phyloP scores from a whole-genome alignment of 768 basidiomycete genomes.

The Coprinopsis cinerea region DNA sequence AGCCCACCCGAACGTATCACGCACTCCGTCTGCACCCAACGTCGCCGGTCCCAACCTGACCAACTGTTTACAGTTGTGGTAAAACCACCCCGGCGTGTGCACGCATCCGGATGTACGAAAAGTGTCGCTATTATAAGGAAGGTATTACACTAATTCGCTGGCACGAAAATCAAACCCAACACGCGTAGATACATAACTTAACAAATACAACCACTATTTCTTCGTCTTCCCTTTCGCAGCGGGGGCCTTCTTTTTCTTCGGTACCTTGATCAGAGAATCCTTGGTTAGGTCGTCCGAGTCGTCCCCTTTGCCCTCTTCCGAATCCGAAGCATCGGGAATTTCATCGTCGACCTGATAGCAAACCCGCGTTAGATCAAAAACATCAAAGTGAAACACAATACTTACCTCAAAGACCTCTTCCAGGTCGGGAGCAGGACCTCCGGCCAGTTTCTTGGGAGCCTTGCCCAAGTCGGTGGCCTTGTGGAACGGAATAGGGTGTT shows the following conservation, averaged over 20 bases:
- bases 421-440: slow-evolving; percentile 72
- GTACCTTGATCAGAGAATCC: slow-evolving; percentile 56
- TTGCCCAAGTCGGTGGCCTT: slow-evolving; percentile 80
- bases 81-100: no score
- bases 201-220: neutral
- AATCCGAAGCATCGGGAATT: slow-evolving; percentile 33
- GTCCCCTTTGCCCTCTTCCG: slow-evolving; percentile 26
- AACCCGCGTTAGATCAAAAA: slow-evolving; percentile 3
- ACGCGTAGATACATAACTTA: no score
- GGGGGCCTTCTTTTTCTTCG: slow-evolving; percentile 38
- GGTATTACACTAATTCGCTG: no score
- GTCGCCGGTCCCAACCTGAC: no score
- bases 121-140: no score
- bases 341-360: slow-evolving; percentile 25
- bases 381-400: neutral
- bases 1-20: no score
- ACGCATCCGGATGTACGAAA: no score
- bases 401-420: slow-evolving; percentile 73
- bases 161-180: neutral
- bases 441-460: slow-evolving; percentile 70
- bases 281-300: slow-evolving; percentile 41
- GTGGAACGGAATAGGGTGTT: slow-evolving; percentile 95
- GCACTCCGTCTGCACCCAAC: no score
- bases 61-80: no score
- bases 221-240: slow-evolving; percentile 12